Conservation (phyloP, 2,329 filamentous ascomycete genomes). For the Dothideomycetes sp. region DNA sequence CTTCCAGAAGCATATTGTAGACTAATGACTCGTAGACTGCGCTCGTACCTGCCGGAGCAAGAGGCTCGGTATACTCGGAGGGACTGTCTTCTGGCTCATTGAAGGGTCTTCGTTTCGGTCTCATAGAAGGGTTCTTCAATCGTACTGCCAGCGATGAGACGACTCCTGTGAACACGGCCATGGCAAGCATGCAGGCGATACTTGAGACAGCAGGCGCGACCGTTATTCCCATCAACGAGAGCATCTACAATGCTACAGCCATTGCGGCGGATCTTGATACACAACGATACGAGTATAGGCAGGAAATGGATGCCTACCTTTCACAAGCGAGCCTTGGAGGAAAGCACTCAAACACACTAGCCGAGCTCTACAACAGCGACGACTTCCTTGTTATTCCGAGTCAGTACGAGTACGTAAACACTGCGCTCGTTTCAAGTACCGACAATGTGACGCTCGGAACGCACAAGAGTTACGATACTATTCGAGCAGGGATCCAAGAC, state of each 20-base stretch:
- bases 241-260: slow-evolving; percentile 40
- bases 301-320: slow-evolving; percentile 46
- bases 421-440: slow-evolving; percentile 41
- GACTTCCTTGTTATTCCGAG: slow-evolving; percentile 50
- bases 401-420: slow-evolving; percentile 46
- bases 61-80: slow-evolving; percentile 36
- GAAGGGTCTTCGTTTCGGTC: slow-evolving; percentile 34
- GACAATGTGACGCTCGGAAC: slow-evolving; percentile 25
- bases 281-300: slow-evolving; percentile 49
- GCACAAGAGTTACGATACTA: slow-evolving; percentile 29
- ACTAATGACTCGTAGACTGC: slow-evolving; percentile 24
- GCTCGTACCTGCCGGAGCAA: slow-evolving; percentile 30
- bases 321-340: slow-evolving; percentile 31
- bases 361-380: slow-evolving; percentile 36
- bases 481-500: slow-evolving; percentile 38
- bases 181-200: slow-evolving; percentile 36
- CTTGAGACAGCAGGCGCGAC: slow-evolving; percentile 37
- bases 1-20: too few relatives aligned
- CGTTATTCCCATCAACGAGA: slow-evolving; percentile 39
- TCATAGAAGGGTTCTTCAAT: slow-evolving; percentile 49
- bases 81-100: slow-evolving; percentile 25
- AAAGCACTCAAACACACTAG: slow-evolving; percentile 32
- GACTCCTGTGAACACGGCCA: slow-evolving; percentile 43
- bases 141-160: slow-evolving; percentile 41
- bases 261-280: slow-evolving; percentile 43